Evolutionary conservation across 441 rosid genomes (phyloP).

Genomic region (Brassica balearica): DNA sequence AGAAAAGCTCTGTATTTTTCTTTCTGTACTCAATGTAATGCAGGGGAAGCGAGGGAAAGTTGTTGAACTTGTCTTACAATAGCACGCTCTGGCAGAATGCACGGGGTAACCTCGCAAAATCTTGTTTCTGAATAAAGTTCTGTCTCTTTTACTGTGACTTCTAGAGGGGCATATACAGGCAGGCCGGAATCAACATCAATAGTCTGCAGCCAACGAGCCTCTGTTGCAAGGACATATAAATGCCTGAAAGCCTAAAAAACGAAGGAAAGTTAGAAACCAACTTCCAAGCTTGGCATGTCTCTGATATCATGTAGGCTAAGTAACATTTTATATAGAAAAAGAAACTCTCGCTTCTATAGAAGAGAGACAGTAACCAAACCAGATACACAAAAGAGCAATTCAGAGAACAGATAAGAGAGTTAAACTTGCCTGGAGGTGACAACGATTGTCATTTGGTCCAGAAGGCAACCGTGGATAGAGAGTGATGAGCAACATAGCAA

Average conservation of each 20-base stretch:
- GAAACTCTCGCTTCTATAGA: constrained; percentile 14
- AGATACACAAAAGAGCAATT: constrained; percentile 17
- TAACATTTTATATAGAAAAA: no score
- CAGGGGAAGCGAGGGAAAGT: not conserved
- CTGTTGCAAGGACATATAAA: constrained; percentile 94
- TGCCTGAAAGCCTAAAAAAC: constrained; percentile 89
- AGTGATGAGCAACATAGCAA: constrained; percentile 90
- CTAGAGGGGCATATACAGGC: constrained; percentile 94
- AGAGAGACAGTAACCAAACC: constrained; percentile 13
- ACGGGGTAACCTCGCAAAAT: constrained; percentile 89
- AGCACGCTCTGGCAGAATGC: constrained; percentile 96
- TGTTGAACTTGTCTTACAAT: constrained; percentile 62
- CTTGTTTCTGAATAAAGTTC: constrained; percentile 91
- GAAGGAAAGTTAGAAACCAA: no score
- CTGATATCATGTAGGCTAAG: not conserved
- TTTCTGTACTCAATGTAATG: no score
- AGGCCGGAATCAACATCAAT: constrained; percentile 96
- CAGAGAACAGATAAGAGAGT: constrained; percentile 7
- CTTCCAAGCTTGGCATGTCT: no score
- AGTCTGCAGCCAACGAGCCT: constrained; percentile 98
- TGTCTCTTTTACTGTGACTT: constrained; percentile 82
- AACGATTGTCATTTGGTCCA: constrained; percentile 98
- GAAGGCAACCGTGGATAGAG: constrained; percentile 95
- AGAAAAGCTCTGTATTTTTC: not conserved
- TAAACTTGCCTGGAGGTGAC: constrained; percentile 94